Percentiles rank a stretch among this genome's conserved stretches.
Conservation (phyloP, 1,284 basidiomycete genomes). For the Athelia sp. region DNA sequence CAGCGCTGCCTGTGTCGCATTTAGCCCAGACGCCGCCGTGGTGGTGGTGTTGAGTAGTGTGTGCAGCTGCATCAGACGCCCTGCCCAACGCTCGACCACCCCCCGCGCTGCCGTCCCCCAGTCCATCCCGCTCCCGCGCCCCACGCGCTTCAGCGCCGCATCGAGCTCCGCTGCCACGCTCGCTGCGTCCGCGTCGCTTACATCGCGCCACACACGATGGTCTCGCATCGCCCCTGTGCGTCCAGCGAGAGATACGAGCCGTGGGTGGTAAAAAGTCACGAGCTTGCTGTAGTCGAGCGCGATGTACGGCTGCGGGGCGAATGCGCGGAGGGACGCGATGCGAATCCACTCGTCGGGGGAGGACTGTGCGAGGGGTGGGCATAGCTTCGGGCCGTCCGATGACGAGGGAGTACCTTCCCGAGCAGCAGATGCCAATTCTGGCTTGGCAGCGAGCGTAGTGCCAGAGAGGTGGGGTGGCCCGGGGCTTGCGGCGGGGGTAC, state of each 20-base stretch:
- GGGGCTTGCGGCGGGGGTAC: too few relatives aligned
- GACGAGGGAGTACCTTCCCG: slow-evolving; percentile 14
- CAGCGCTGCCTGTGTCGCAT: neutral
- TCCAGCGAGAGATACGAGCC: slow-evolving; percentile 11
- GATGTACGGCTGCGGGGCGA: slow-evolving; percentile 14
- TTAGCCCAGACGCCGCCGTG: slow-evolving; percentile 2
- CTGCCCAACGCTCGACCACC: slow-evolving; percentile 14
- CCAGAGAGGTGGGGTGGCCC: too few relatives aligned
- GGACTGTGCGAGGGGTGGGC: slow-evolving; percentile 2
- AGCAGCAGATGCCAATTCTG: slow-evolving; percentile 11
- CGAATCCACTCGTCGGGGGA: slow-evolving; percentile 10
- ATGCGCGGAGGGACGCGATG: slow-evolving; percentile 13
- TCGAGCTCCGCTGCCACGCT: slow-evolving; percentile 13
- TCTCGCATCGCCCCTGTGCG: slow-evolving; percentile 11
- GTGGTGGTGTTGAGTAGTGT: slow-evolving; percentile 11
- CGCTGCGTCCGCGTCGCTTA: slow-evolving; percentile 12
- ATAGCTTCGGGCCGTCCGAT: slow-evolving; percentile 15
- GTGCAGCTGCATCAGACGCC: slow-evolving; percentile 13
- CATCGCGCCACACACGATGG: slow-evolving; percentile 11
- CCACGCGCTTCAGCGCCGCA: slow-evolving; percentile 8
- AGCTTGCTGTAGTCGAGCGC: slow-evolving; percentile 10
- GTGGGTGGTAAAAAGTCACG: slow-evolving; percentile 16
- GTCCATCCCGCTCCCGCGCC: slow-evolving; percentile 9
- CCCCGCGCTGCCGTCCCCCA: slow-evolving; percentile 11
- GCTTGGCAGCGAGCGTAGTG: too few relatives aligned